Evolutionary conservation across 2,329 filamentous ascomycete genomes (phyloP), one percentile per base, ranked within the genome.

Genomic region (Neonectria faginata): DNA sequence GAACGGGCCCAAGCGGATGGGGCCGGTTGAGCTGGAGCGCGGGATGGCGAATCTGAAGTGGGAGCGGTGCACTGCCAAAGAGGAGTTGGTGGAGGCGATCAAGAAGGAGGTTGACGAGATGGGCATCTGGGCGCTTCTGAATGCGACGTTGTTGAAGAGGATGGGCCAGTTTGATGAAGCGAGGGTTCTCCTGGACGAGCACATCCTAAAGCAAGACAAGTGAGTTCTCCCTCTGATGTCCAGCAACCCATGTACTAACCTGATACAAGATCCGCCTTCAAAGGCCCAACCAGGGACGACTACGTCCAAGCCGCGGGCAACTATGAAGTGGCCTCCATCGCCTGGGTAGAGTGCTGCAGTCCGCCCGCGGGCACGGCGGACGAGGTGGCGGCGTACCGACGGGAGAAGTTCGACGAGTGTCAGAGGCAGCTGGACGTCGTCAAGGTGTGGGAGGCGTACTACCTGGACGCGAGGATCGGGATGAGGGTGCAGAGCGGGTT

Each of bases 1-100:
- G 94, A 94, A 93, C 74, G 95, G 94, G 0, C 89, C 88, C 71
- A 95, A 92, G 79, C 89, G 93, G 59, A 97, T 97, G 92, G 83
- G 86, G 2, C 72, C 80, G 1, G 80, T 81, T 0, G 87, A 95
- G 64, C 82, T 97, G 14, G 82, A 91, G 52, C 80, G 83, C 45
- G 92, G 89, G 0, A 76, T 93, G 41, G 79, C 76, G 1, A 85
- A 86, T n/a, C 79, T 97, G 11, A 81, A 83, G 0, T 97, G 87
- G 87, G 80, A 82, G 22, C 78, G 93, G 80, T 89, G 88, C 52
- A 88, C 87, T 0, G 81, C 80, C 6, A 67, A 77, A 5, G 74
- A 77, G 0, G 81, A 83, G 47, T 77, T 76, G 0, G 70, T 82
- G 0, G 77, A 76, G 1, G 82, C 80, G 71, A 83, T 88, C 25